A percentile compares a stretch with the other conserved stretches of the same genome.
These are phyloP conservation scores for Tulasnella sp. DNA, from an alignment of 768 basidiomycete species.

Conservation along the genomic window DNA sequence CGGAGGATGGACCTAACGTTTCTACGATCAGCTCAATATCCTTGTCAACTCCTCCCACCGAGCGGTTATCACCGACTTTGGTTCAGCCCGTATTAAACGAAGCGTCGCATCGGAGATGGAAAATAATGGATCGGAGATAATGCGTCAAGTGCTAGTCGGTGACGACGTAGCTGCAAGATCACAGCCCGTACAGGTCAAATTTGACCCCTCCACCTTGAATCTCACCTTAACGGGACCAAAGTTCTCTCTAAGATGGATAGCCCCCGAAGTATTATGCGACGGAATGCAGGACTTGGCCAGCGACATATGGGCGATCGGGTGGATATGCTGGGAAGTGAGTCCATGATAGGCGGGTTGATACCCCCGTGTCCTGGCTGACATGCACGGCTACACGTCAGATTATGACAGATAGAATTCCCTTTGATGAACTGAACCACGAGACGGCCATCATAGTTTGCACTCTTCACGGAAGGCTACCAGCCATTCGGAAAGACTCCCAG, in stretches of 20 bases:
- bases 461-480: background rate
- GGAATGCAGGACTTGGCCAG: background rate
- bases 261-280: background rate
- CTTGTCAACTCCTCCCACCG: background rate
- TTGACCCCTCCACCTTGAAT: background rate
- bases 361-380: background rate
- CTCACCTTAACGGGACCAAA: background rate
- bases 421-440: background rate
- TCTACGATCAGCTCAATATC: background rate
- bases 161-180: background rate
- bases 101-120: background rate
- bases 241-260: background rate
- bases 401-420: background rate
- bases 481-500: background rate
- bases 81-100: background rate
- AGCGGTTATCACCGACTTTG: background rate
- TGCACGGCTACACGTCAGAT: background rate
- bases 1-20: background rate
- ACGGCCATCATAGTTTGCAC: background rate
- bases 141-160: background rate
- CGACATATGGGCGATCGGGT: background rate
- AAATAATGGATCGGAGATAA: background rate
- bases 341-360: background rate
- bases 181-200: background rate
- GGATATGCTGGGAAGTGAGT: constrained; percentile 6